These are phyloP conservation scores for Thelonectria olida DNA, from an alignment of 2,329 filamentous ascomycete genomes.

Conservation along the genomic window DNA sequence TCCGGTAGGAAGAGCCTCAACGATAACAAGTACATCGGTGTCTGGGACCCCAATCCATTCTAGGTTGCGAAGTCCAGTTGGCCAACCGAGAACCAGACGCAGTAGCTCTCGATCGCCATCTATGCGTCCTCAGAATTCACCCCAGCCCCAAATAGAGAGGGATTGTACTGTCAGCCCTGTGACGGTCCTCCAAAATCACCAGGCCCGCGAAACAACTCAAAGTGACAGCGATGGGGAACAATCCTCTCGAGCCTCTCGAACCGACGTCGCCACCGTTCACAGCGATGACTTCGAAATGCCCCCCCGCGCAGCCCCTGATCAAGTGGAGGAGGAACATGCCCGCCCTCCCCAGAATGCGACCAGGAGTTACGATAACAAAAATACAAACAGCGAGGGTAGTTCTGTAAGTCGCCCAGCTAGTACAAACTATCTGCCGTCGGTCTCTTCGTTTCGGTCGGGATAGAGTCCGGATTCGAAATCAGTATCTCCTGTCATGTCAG, in stretches of 20 bases:
- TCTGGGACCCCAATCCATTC: constrained; percentile 22
- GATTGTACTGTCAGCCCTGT: not conserved
- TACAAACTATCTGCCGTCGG: constrained; percentile 24
- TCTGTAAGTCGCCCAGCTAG: constrained; percentile 11
- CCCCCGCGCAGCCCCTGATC: not conserved
- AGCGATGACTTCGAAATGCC: constrained; percentile 46
- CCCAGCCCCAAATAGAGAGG: not conserved
- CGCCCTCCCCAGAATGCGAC: not conserved
- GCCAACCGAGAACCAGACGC: not conserved
- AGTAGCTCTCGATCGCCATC: not conserved
- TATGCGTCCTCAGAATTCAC: not conserved
- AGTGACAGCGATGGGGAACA: constrained; percentile 4
- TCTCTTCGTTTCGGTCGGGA: constrained; percentile 28
- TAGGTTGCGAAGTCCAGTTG: not conserved
- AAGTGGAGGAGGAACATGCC: not conserved
- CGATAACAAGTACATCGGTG: constrained; percentile 43
- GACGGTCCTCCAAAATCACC: not conserved
- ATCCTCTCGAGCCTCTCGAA: constrained; percentile 41
- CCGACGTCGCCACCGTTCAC: constrained; percentile 47
- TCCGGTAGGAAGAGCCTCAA: constrained; percentile 47
- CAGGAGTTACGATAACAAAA: not conserved
- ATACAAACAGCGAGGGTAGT: not conserved
- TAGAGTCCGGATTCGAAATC: constrained; percentile 12
- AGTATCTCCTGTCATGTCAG: not conserved
- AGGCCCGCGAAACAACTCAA: not conserved